These are phyloP conservation scores for Xylariomycetidae sp. DNA, from an alignment of 2,329 filamentous ascomycete species.

Conservation along the genomic window DNA sequence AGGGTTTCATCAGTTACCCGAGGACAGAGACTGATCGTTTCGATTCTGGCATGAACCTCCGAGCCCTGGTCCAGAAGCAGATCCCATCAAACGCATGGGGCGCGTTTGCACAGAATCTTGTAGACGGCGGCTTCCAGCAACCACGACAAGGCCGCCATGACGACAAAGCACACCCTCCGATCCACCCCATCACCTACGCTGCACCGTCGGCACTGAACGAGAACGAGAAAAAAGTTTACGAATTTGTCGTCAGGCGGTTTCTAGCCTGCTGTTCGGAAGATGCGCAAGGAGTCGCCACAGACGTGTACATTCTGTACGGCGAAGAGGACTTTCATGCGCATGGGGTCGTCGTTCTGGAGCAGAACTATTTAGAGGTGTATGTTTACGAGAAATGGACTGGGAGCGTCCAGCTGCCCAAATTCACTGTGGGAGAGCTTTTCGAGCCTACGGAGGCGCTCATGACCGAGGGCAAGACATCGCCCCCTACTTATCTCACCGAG, in stretches of 20 bases:
- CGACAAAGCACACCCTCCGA: constrained; percentile 95
- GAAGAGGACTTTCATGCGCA: constrained; percentile 77
- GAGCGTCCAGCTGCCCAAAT: constrained; percentile 74
- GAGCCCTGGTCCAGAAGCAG: constrained; percentile 77
- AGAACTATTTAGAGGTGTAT: constrained; percentile 94
- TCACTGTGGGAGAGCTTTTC: constrained; percentile 74
- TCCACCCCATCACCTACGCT: constrained; percentile 89
- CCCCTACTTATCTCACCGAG: constrained; percentile 86
- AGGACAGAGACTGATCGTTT: constrained; percentile 97
- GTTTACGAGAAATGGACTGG: constrained; percentile 96
- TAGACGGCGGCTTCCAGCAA: constrained; percentile 72
- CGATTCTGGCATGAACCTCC: constrained; percentile 82
- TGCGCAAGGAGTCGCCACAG: constrained; percentile 79
- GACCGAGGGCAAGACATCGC: constrained; percentile 81
- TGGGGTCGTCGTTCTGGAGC: constrained; percentile 77
- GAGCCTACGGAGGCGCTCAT: constrained; percentile 86
- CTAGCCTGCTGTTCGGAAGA: constrained; percentile 95
- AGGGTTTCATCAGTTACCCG: constrained; percentile 95
- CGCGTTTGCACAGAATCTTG: constrained; percentile 68
- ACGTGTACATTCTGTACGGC: constrained; percentile 80
- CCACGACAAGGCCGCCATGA: constrained; percentile 83
- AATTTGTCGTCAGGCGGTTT: constrained; percentile 88
- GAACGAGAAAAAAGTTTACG: constrained; percentile 76
- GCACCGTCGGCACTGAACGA: constrained; percentile 57
- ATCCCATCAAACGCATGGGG: constrained; percentile 74